Percentiles rank a stretch among this genome's conserved stretches.
Evolutionary conservation across 805 yeast genomes (phyloP).

Genomic region (Metschnikowia cerradonensis): DNA sequence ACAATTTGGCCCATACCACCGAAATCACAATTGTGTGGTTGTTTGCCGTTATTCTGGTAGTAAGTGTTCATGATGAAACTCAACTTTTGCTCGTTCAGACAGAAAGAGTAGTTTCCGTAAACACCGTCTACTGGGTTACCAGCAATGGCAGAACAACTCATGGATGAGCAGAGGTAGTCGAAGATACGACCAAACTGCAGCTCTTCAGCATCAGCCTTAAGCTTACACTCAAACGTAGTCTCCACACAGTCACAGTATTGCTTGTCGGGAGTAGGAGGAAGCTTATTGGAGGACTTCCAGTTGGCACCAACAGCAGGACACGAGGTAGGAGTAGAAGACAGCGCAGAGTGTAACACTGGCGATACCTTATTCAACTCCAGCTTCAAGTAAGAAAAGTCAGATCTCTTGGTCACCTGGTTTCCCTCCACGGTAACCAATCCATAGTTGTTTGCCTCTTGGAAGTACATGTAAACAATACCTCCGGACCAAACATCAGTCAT

Average conservation of each 20-base stretch:
- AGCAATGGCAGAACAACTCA: conserved; percentile 36
- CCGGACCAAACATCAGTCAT: conserved; percentile 89
- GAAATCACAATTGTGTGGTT: neutral
- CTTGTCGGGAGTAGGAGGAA: conserved; percentile 44
- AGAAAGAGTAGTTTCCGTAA: conserved; percentile 21
- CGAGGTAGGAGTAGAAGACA: conserved; percentile 26
- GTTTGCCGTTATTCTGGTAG: neutral
- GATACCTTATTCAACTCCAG: conserved; percentile 44
- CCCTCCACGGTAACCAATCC: conserved; percentile 61
- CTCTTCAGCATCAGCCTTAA: conserved; percentile 22
- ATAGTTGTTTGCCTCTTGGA: conserved; percentile 68
- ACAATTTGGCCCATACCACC: neutral
- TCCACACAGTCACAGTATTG: conserved; percentile 35
- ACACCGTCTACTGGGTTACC: conserved; percentile 37
- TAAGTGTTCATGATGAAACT: neutral
- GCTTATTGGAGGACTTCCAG: conserved; percentile 38
- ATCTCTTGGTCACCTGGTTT: conserved; percentile 51
- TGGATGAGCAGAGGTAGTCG: conserved; percentile 27
- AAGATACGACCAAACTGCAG: conserved; percentile 35
- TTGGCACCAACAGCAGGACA: conserved; percentile 32
- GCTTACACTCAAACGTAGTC: conserved; percentile 34
- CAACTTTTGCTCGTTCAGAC: neutral
- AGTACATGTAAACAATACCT: conserved; percentile 86
- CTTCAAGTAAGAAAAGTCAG: conserved; percentile 50
- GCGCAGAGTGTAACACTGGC: conserved; percentile 36